Base-by-base conservation (phyloP, 2,329 filamentous ascomycete genomes). In the Lanzia echinophila region DNA sequence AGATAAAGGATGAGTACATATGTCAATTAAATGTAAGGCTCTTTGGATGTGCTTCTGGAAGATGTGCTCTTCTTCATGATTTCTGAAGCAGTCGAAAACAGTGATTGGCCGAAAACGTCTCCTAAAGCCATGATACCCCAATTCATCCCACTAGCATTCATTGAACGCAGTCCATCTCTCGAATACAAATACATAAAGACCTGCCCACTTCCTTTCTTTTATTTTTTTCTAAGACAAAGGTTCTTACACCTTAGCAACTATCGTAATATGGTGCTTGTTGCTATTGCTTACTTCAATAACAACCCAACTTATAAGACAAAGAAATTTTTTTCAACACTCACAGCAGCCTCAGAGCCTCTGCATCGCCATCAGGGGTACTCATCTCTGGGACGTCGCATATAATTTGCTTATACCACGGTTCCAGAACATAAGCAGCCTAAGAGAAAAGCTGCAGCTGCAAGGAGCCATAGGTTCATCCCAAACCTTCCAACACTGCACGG, bases 391-490 rank as follows among this genome's bases (percentile, higher is more conserved):
- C 51, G 57, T 58, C 50, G 59, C 61, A 66, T 58, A 57, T 57
- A 55, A 61, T 38, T 56, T 60, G 57, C 56, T 56, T 51, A 53
- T 51, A 53, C 60, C 59, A 55, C 57, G 53, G 59, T 64, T 63
- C 65, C 62, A 64, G 63, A 65, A 62, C 56, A 63, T 54, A 54
- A 42, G 45, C 47, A 55, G 60, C 55, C 54, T 48, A 60, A 58
- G 62, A 53, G 58, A 50, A 60, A 56, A 57, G 53, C 60, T 56
- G 56, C 56, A 57, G 49, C 63, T 64, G 63, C 63, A 63, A 53
- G 58, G 62, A 67, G 65, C 65, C 50, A 69, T 61, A 68, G 63
- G 68, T 69, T 69, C 63, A 62, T 68, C 58, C 65, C 61, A 65
- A 67, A 66, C 61, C 61, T 58, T 60, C 57, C 56, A 51, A 58